phyloP scores from a whole-genome alignment of 257 asterid species.

The Ajuga chamaepitys region DNA sequence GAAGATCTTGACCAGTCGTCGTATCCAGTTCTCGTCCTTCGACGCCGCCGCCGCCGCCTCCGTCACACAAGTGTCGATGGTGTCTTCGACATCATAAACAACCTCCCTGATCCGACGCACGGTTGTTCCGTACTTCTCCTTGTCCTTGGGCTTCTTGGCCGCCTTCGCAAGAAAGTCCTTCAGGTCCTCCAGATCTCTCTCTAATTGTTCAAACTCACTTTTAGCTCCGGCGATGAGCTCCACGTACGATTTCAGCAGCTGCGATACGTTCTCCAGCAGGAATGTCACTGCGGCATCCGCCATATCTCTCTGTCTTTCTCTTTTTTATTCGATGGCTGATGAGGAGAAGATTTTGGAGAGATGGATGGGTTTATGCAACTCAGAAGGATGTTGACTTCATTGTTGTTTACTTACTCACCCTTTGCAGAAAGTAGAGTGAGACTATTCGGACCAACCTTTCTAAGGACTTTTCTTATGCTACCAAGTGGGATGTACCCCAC shows the following conservation, averaged over 20 bases:
- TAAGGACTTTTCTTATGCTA: no score
- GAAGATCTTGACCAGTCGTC: no score
- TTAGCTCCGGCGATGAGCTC: neutral
- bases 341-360: no score
- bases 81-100: conserved; percentile 18
- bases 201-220: neutral
- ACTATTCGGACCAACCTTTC: no score
- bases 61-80: conserved; percentile 13
- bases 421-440: no score
- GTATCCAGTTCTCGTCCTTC: neutral
- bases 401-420: no score
- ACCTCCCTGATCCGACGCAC: conserved; percentile 1
- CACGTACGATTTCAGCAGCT: neutral
- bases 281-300: neutral
- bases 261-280: neutral
- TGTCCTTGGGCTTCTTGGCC: neutral
- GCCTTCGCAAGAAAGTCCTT: neutral
- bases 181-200: neutral
- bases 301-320: neutral
- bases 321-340: no score
- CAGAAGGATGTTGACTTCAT: no score
- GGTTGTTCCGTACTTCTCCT: neutral
- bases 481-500: no score
- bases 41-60: neutral
- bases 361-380: no score